These are phyloP conservation scores for Metschnikowia rubicola DNA, from an alignment of 805 yeast species.

Conservation along the genomic window DNA sequence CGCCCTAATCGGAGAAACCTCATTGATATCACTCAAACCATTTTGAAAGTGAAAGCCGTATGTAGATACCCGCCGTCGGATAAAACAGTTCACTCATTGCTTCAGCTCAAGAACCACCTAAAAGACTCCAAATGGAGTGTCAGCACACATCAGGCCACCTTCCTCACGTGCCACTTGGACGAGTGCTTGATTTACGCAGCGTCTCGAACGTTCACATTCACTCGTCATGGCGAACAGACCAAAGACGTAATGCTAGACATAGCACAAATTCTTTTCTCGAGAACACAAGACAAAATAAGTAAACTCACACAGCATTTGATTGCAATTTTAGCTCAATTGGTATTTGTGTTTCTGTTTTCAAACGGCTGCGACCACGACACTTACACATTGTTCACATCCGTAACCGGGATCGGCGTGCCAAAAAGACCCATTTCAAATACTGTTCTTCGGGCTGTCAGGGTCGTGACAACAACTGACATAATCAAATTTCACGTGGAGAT, in stretches of 20 bases:
- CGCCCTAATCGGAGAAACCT: constrained; percentile 2
- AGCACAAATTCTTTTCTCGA: constrained; percentile 3
- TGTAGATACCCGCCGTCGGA: constrained; percentile 4
- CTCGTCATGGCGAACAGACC: not conserved
- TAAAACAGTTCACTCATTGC: constrained; percentile 4
- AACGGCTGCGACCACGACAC: constrained; percentile 2
- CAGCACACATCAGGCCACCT: not conserved
- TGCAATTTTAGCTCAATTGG: constrained; percentile 13
- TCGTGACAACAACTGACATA: constrained; percentile 6
- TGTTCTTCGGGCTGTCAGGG: not conserved
- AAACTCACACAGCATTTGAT: constrained; percentile 8
- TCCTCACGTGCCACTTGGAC: constrained; percentile 2
- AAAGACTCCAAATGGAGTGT: constrained; percentile 2
- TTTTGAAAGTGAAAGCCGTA: constrained; percentile 7
- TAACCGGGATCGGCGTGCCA: constrained; percentile 3
- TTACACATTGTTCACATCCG: constrained; percentile 6
- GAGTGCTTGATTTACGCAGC: constrained; percentile 6
- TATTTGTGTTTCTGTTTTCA: constrained; percentile 10
- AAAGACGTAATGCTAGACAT: constrained; percentile 3
- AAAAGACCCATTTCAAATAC: not conserved
- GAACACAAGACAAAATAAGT: not conserved
- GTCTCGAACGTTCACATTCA: not conserved
- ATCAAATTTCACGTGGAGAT: constrained; percentile 11
- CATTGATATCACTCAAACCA: constrained; percentile 2
- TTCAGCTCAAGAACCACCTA: not conserved